Conservation (phyloP, 345 rosid genomes). For the Rhizophora apiculata region DNA sequence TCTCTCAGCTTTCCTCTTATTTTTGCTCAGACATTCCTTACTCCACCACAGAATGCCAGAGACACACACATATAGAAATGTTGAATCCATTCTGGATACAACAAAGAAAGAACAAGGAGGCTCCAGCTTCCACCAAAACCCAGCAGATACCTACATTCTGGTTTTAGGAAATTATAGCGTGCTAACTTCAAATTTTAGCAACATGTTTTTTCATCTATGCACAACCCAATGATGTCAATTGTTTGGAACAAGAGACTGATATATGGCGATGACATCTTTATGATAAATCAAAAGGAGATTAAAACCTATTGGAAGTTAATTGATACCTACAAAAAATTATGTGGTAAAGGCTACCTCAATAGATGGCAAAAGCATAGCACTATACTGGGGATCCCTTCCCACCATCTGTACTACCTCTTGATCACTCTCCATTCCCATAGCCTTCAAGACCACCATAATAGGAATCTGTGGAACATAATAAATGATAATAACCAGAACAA, state of each 20-base stretch:
- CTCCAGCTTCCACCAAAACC: background rate
- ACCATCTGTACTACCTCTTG: slow-evolving; percentile 95
- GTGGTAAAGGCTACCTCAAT: slow-evolving; percentile 56
- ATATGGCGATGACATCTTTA: no score
- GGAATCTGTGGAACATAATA: slow-evolving; percentile 47
- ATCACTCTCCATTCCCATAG: slow-evolving; percentile 98
- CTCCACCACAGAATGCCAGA: no score
- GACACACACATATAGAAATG: no score
- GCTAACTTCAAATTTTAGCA: background rate
- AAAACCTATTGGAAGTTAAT: slow-evolving; percentile 2
- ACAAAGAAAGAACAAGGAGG: background rate
- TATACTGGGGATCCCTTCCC: slow-evolving; percentile 89
- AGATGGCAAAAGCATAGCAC: slow-evolving; percentile 73
- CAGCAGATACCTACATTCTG: background rate
- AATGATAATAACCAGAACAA: background rate
- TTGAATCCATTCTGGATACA: no score
- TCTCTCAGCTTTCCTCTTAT: no score
- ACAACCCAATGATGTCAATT: background rate
- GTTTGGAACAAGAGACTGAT: background rate
- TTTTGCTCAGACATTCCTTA: no score
- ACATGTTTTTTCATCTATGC: no score
- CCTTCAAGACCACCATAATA: slow-evolving; percentile 80
- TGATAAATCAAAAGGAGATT: background rate
- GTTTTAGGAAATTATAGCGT: background rate
- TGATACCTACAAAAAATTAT: background rate